phyloP scores from a whole-genome alignment of 23 red algal species.

The Gracilaria caudata region DNA sequence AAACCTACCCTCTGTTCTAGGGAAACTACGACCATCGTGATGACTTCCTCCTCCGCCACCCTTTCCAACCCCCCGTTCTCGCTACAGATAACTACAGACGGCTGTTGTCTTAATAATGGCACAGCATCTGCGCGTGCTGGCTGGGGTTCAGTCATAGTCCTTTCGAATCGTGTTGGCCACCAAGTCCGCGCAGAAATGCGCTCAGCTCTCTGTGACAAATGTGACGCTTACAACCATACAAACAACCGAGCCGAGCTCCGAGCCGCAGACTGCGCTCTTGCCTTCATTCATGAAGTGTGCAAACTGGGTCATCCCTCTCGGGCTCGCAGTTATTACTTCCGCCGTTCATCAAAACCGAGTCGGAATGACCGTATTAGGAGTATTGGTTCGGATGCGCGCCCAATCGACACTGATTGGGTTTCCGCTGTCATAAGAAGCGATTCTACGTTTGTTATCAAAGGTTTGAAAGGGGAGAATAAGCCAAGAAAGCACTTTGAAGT shows the following conservation, averaged over 20 bases:
- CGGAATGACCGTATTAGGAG: not conserved
- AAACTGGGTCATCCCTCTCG: not conserved
- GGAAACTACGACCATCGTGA: too few species aligned
- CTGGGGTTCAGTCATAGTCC: slow-evolving; percentile 12
- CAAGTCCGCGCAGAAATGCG: slow-evolving; percentile 4
- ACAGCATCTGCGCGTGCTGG: not conserved
- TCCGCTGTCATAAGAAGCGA: slow-evolving; percentile 3
- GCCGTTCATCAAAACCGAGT: not conserved
- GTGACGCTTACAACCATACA: slow-evolving; percentile 5
- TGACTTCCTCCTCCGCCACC: not conserved
- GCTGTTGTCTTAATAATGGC: slow-evolving; percentile 15
- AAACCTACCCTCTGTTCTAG: too few species aligned
- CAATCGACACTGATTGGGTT: not conserved
- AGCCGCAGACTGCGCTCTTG: not conserved
- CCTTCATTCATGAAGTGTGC: slow-evolving; percentile 19
- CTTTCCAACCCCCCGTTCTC: not conserved
- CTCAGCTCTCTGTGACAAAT: not conserved
- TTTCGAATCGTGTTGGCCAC: not conserved
- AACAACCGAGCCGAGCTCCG: slow-evolving; percentile 26
- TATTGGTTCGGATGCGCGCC: not conserved
- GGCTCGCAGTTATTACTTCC: not conserved
- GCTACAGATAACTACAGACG: slow-evolving; percentile 3
- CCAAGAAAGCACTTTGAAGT: not conserved
- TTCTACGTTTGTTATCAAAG: slow-evolving; percentile 17
- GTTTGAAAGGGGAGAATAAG: not conserved